A percentile compares a stretch with the other conserved stretches of the same genome.
phyloP scores from a whole-genome alignment of 2,329 filamentous ascomycete genomes.

The Rugonectria rugulosa region DNA sequence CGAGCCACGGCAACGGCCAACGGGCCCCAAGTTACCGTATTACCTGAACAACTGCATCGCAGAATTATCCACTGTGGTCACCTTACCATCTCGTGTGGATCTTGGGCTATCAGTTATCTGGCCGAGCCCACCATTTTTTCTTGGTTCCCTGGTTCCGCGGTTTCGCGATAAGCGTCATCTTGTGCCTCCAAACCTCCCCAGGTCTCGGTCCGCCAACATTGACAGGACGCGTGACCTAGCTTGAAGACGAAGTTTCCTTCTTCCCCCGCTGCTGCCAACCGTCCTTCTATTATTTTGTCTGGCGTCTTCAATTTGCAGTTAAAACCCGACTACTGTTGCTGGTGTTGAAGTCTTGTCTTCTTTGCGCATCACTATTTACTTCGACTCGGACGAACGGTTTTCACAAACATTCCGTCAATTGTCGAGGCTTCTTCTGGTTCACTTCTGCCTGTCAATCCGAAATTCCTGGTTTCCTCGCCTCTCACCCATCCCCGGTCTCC shows the following conservation, averaged over 20 bases:
- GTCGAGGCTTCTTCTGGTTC: not conserved
- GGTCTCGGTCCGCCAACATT: slow-evolving; percentile 19
- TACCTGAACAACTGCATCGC: slow-evolving; percentile 10
- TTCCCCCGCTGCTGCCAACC: not conserved
- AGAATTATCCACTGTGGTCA: slow-evolving; percentile 3
- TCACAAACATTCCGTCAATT: not conserved
- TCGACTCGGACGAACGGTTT: too few relatives aligned
- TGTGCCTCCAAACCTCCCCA: slow-evolving; percentile 16
- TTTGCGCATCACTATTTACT: too few relatives aligned
- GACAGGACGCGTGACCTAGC: slow-evolving; percentile 13
- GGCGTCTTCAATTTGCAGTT: too few relatives aligned
- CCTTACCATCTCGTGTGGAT: slow-evolving; percentile 7
- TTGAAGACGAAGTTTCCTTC: not conserved
- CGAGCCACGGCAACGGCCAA: not conserved
- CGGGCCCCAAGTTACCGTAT: too few relatives aligned
- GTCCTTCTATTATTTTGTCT: not conserved
- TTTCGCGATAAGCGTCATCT: slow-evolving; percentile 39
- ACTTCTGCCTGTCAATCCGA: not conserved
- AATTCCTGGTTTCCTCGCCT: not conserved
- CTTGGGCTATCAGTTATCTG: slow-evolving; percentile 13
- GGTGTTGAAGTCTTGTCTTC: too few relatives aligned
- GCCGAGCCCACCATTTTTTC: slow-evolving; percentile 12
- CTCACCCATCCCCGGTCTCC: not conserved
- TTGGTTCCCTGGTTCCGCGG: slow-evolving; percentile 22
- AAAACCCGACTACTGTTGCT: too few relatives aligned